Evolutionary conservation across 2,329 filamentous ascomycete genomes (phyloP).

Genomic region (Epicoccum nigrum): DNA sequence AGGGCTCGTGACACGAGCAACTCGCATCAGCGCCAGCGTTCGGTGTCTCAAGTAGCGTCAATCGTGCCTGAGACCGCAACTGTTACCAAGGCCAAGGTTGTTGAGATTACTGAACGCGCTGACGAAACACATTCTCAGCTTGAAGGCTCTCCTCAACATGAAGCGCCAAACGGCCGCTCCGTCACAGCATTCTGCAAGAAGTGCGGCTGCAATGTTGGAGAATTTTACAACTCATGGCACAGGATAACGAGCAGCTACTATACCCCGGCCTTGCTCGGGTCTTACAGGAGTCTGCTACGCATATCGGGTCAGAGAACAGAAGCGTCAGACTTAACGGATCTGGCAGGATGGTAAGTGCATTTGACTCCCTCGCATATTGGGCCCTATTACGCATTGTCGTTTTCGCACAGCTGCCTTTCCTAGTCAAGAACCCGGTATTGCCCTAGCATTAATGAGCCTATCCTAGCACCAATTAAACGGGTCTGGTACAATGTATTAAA

Average conservation of each 20-base stretch:
- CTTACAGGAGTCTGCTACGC: slow-evolving; percentile 40
- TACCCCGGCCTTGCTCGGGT: slow-evolving; percentile 42
- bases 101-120: slow-evolving; percentile 18
- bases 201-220: slow-evolving; percentile 37
- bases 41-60: slow-evolving; percentile 15
- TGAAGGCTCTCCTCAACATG: slow-evolving; percentile 5
- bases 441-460: slow-evolving; percentile 40
- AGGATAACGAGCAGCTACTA: slow-evolving; percentile 45
- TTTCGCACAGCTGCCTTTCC: slow-evolving; percentile 39
- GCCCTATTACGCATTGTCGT: slow-evolving; percentile 31
- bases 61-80: slow-evolving; percentile 10
- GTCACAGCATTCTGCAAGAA: slow-evolving; percentile 39
- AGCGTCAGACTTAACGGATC: slow-evolving; percentile 36
- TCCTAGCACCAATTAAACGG: slow-evolving; percentile 41
- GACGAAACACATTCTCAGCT: slow-evolving; percentile 18
- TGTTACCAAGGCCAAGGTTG: slow-evolving; percentile 1
- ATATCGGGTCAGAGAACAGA: slow-evolving; percentile 34
- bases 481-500: slow-evolving; percentile 39
- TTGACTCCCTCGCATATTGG: slow-evolving; percentile 21
- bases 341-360: slow-evolving; percentile 49
- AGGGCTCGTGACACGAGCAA: slow-evolving; percentile 26
- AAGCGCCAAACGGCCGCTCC: slow-evolving; percentile 26
- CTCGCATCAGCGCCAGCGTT: slow-evolving; percentile 20
- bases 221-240: slow-evolving; percentile 48
- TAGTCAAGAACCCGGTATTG: slow-evolving; percentile 35